Evolutionary conservation across 164 flowering plant genomes (phyloP).

Genomic region (Paratinospora sagittata): DNA sequence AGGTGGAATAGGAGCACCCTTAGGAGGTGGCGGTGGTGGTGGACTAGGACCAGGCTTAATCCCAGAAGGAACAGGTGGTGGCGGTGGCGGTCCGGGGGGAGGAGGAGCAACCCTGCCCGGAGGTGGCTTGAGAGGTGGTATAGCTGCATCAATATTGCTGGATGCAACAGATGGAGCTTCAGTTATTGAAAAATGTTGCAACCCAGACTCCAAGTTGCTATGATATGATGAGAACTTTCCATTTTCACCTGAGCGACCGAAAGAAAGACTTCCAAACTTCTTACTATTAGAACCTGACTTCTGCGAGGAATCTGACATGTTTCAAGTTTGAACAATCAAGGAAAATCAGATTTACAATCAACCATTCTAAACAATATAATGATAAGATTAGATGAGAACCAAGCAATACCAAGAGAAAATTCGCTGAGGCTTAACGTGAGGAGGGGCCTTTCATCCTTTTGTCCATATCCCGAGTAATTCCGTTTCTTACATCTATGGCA

Average conservation of each 20-base stretch:
- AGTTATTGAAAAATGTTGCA: conserved; percentile 15
- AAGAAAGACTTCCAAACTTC: conserved; percentile 30
- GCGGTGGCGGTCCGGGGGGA: conserved; percentile 32
- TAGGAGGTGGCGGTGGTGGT: conserved; percentile 52
- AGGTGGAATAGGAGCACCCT: conserved; percentile 33
- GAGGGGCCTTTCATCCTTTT: conserved; percentile 85
- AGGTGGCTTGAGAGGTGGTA: conserved; percentile 26
- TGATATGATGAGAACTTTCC: conserved; percentile 20
- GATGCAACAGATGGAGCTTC: conserved; percentile 26
- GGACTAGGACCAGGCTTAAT: conserved; percentile 33
- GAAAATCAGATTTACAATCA: background rate
- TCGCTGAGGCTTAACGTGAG: conserved; percentile 66
- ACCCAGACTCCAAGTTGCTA: conserved; percentile 18
- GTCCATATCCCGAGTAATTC: conserved; percentile 20
- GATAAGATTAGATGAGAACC: background rate
- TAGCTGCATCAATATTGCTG: conserved; percentile 25
- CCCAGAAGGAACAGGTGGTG: conserved; percentile 22
- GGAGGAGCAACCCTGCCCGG: conserved; percentile 22
- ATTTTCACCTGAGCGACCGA: conserved; percentile 22
- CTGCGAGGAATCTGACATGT: conserved; percentile 57
- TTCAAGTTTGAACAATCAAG: background rate
- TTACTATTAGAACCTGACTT: conserved; percentile 32
- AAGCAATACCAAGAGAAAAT: conserved; percentile 50
- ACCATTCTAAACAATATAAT: background rate
- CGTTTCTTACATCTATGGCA: conserved; percentile 32